Conservation (phyloP, 78 protist species). For the Bodo saltans region DNA sequence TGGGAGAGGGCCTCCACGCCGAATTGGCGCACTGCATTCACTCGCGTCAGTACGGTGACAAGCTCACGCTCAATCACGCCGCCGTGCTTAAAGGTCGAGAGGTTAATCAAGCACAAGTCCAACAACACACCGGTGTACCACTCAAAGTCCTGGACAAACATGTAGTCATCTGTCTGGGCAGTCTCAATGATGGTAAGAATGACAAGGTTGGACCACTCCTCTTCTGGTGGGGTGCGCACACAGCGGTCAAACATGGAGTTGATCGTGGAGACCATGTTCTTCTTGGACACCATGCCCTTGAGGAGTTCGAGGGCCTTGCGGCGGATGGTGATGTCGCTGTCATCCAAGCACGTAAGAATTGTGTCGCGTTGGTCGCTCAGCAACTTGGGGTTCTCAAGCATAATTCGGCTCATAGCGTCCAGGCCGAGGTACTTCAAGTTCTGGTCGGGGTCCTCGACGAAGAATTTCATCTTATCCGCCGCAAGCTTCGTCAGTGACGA, state of each 20-base stretch:
- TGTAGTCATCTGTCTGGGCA: conserved; percentile 60
- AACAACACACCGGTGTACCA: conserved; percentile 79
- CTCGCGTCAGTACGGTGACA: conserved; percentile 62
- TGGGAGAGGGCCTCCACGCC: neutral
- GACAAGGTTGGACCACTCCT: conserved; percentile 42
- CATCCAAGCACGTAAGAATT: conserved; percentile 73
- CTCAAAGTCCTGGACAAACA: conserved; percentile 74
- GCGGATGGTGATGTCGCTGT: conserved; percentile 85
- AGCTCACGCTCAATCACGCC: conserved; percentile 60
- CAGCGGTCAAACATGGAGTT: conserved; percentile 54
- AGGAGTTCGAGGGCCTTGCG: conserved; percentile 79
- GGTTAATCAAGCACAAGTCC: conserved; percentile 30
- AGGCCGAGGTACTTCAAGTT: conserved; percentile 92
- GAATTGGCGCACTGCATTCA: conserved; percentile 46
- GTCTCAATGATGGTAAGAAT: conserved; percentile 69
- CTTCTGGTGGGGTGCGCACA: conserved; percentile 45
- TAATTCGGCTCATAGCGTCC: conserved; percentile 66
- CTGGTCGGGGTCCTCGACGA: conserved; percentile 88
- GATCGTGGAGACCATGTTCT: conserved; percentile 71
- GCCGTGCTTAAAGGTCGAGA: conserved; percentile 55
- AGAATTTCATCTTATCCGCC: conserved; percentile 61
- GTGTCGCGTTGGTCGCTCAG: conserved; percentile 46
- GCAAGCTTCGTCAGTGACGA: conserved; percentile 64
- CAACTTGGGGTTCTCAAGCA: conserved; percentile 42
- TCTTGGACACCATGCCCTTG: conserved; percentile 74